A percentile compares a stretch with the other conserved stretches of the same genome.
phyloP scores from a whole-genome alignment of 192 early-diverging fungal genomes.

The Backusella macrospora region DNA sequence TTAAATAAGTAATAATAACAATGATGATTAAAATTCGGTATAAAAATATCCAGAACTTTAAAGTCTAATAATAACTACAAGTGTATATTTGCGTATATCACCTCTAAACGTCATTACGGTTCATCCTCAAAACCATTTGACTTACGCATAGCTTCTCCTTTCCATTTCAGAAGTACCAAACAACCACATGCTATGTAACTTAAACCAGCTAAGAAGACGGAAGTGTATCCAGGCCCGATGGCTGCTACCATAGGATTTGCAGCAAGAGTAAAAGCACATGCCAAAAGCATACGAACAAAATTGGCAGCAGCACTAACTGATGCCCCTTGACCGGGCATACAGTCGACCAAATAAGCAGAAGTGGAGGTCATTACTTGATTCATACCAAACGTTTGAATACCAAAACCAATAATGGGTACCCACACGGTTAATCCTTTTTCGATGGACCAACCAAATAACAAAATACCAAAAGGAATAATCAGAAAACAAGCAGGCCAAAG shows the following conservation, averaged over 20 bases:
- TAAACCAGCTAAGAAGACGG: conserved; percentile 45
- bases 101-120: too few relatives aligned
- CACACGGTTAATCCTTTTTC: conserved; percentile 41
- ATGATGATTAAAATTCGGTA: too few relatives aligned
- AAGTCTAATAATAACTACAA: too few relatives aligned
- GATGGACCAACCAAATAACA: conserved; percentile 52
- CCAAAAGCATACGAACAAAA: conserved; percentile 46
- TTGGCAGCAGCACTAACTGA: conserved; percentile 49
- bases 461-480: conserved; percentile 45
- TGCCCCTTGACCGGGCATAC: conserved; percentile 49
- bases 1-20: too few relatives aligned
- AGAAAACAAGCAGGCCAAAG: conserved; percentile 44
- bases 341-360: conserved; percentile 49
- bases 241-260: conserved; percentile 44
- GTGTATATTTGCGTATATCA: too few relatives aligned
- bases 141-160: conserved; percentile 43
- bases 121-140: conserved; percentile 3
- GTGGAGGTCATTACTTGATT: conserved; percentile 38
- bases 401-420: conserved; percentile 47
- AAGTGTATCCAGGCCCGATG: conserved; percentile 44
- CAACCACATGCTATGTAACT: conserved; percentile 39
- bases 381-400: conserved; percentile 50
- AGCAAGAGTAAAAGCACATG: conserved; percentile 43
- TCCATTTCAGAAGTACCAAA: conserved; percentile 43
- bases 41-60: too few relatives aligned